Conservation (phyloP, 176 grass and related monocot species). For the Eragrostis curvula region DNA sequence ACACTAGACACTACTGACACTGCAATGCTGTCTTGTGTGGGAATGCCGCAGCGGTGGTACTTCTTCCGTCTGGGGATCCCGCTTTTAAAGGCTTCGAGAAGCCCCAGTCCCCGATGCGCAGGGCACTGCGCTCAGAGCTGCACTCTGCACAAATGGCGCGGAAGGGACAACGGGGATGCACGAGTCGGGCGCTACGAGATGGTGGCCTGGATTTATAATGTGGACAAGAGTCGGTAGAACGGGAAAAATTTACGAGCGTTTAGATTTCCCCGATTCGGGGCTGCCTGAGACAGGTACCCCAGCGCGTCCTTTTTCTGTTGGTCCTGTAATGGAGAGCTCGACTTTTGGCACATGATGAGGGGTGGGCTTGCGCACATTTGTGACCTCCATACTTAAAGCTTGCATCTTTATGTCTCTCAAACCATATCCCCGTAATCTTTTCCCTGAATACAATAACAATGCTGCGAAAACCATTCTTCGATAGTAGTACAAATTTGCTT, state of each 20-base stretch:
- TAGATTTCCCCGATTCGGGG: background rate
- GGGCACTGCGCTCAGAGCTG: constrained; percentile 34
- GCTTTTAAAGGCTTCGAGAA: constrained; percentile 61
- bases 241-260: background rate
- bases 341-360: constrained; percentile 24
- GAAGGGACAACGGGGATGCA: constrained; percentile 46
- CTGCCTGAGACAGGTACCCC: constrained; percentile 19
- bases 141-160: constrained; percentile 38
- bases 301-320: constrained; percentile 12
- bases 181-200: constrained; percentile 21
- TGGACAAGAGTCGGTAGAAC: background rate
- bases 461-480: background rate
- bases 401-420: background rate
- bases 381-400: background rate
- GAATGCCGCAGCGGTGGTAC: constrained; percentile 1
- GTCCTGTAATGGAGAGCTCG: constrained; percentile 10
- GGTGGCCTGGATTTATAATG: constrained; percentile 18
- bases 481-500: background rate
- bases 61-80: constrained; percentile 1
- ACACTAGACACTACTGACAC: constrained; percentile 1
- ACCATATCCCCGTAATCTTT: no score
- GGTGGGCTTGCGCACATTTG: background rate
- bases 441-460: background rate
- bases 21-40: background rate
- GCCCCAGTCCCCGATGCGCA: constrained; percentile 22